Percentiles rank a stretch among this genome's conserved stretches.
Conservation (phyloP, 306 rosid species). For the Ammopiptanthus mongolicus region DNA sequence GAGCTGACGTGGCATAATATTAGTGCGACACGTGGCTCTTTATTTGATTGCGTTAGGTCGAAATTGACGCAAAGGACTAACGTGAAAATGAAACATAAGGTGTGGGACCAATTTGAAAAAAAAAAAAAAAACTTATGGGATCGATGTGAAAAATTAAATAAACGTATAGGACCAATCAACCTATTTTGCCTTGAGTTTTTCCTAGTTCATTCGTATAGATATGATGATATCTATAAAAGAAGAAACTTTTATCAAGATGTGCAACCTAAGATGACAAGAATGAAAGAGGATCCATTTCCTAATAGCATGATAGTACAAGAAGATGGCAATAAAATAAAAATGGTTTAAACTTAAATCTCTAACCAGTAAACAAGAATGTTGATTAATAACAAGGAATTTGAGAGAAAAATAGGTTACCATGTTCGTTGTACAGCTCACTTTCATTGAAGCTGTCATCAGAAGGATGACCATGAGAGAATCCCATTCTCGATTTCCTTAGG, state of each 20-base stretch:
- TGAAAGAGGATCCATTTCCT: neutral
- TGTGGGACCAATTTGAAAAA: too few species aligned
- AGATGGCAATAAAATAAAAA: neutral
- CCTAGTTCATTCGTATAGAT: neutral
- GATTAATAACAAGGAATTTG: slow-evolving; percentile 1
- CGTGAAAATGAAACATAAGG: too few species aligned
- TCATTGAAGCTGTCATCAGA: slow-evolving; percentile 84
- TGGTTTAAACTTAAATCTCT: neutral
- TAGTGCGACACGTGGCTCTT: too few species aligned
- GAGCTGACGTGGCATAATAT: too few species aligned
- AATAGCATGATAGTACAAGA: neutral
- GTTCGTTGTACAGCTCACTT: slow-evolving; percentile 72
- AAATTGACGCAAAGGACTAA: too few species aligned
- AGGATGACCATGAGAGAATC: slow-evolving; percentile 75
- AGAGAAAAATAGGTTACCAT: slow-evolving; percentile 51
- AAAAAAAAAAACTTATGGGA: too few species aligned
- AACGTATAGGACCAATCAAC: too few species aligned
- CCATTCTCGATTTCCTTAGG: slow-evolving; percentile 96
- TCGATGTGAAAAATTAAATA: too few species aligned
- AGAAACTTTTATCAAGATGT: neutral
- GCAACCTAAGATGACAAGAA: neutral
- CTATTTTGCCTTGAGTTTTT: neutral
- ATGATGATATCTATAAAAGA: neutral
- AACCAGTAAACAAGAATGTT: neutral
- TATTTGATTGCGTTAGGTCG: too few species aligned